Evolutionary conservation across 768 basidiomycete species (phyloP).

Genomic region (Hydnomerulius pinastri): DNA sequence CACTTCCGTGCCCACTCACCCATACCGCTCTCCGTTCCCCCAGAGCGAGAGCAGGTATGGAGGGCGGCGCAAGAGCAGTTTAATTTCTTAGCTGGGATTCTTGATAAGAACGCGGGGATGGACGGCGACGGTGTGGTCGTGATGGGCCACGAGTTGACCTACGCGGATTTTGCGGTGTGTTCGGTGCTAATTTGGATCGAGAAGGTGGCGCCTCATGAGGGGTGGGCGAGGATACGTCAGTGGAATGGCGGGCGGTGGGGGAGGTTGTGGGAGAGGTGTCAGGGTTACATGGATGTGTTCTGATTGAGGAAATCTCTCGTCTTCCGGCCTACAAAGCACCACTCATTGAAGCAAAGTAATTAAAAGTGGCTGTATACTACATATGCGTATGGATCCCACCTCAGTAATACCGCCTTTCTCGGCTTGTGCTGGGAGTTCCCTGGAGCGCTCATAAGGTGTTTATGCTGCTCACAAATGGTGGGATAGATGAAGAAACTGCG

Average conservation of each 20-base stretch:
- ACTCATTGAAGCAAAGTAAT: too few species aligned
- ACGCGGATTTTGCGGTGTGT: conserved; percentile 75
- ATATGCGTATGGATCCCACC: too few species aligned
- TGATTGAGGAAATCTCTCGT: conserved; percentile 26
- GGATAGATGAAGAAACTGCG: too few species aligned
- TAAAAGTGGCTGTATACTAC: too few species aligned
- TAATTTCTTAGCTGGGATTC: conserved; percentile 57
- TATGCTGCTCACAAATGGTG: too few species aligned
- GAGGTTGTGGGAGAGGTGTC: conserved; percentile 61
- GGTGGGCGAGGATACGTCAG: conserved; percentile 65
- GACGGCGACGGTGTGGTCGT: conserved; percentile 66
- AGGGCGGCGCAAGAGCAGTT: conserved; percentile 65
- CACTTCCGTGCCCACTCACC: conserved; percentile 40
- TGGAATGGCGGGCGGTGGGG: conserved; percentile 76
- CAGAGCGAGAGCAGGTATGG: conserved; percentile 67
- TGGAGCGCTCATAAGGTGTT: too few species aligned
- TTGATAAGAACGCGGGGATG: conserved; percentile 64
- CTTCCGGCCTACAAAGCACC: too few species aligned
- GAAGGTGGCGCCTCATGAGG: conserved; percentile 69
- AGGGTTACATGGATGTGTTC: conserved; percentile 67
- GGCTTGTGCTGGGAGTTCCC: too few species aligned
- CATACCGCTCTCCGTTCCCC: conserved; percentile 29
- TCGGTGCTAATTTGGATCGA: conserved; percentile 76
- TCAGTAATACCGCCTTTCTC: too few species aligned
- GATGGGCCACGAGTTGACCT: conserved; percentile 66